Percentiles rank a stretch among this genome's conserved stretches.
Conservation (phyloP, 768 basidiomycete species). For the Pulveroboletus sp. region DNA sequence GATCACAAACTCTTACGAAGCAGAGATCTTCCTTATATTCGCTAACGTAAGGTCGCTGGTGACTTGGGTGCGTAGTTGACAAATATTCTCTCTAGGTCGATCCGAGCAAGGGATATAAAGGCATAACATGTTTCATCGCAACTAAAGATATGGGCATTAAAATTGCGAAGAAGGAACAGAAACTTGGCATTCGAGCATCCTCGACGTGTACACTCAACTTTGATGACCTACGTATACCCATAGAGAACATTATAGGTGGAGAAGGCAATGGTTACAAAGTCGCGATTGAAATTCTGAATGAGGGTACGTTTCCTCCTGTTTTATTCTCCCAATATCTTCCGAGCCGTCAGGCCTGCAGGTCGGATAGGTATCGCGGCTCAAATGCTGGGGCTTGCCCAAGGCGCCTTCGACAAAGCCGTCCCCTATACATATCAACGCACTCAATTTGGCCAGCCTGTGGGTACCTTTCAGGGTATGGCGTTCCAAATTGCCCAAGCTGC, state of each 20-base stretch:
- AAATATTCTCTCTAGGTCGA: slow-evolving; percentile 51
- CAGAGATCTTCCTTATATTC: slow-evolving; percentile 90
- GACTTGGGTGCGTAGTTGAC: background rate
- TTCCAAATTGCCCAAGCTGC: slow-evolving; percentile 93
- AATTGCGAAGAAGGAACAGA: slow-evolving; percentile 98
- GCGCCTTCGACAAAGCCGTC: slow-evolving; percentile 94
- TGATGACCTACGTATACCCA: slow-evolving; percentile 84
- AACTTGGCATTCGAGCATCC: slow-evolving; percentile 93
- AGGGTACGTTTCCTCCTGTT: slow-evolving; percentile 46
- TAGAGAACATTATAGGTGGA: slow-evolving; percentile 88
- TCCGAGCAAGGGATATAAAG: slow-evolving; percentile 95
- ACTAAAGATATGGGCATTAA: slow-evolving; percentile 96
- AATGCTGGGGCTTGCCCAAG: slow-evolving; percentile 97
- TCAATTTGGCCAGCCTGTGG: slow-evolving; percentile 93
- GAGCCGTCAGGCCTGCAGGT: slow-evolving; percentile 34
- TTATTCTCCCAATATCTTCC: background rate
- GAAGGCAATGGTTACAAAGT: slow-evolving; percentile 94
- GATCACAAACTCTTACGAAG: slow-evolving; percentile 95
- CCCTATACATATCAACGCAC: slow-evolving; percentile 91
- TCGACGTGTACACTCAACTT: slow-evolving; percentile 95
- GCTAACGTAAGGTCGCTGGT: slow-evolving; percentile 67
- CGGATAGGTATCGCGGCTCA: slow-evolving; percentile 98
- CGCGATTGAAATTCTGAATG: slow-evolving; percentile 95
- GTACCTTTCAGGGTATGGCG: slow-evolving; percentile 94
- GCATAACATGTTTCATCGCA: slow-evolving; percentile 96